A percentile compares a stretch with the other conserved stretches of the same genome.
These are phyloP conservation scores for Scheffersomyces insectosa DNA, from an alignment of 1,139 yeast species.

Conservation along the genomic window DNA sequence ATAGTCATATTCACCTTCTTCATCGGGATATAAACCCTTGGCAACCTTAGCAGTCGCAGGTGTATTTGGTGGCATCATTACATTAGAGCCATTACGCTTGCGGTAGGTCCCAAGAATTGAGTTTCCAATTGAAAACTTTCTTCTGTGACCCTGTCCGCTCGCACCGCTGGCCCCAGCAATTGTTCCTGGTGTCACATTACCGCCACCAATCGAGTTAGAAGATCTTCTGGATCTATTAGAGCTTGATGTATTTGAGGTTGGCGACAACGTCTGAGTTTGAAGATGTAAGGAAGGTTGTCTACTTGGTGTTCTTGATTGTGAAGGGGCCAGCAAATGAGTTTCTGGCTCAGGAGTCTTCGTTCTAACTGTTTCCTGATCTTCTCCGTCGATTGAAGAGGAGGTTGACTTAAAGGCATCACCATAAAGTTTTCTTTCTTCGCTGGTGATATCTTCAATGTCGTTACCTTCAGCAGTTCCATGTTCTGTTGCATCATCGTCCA, in stretches of 20 bases:
- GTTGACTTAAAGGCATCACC: slow-evolving; percentile 47
- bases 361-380: slow-evolving; percentile 16
- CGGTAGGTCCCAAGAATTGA: slow-evolving; percentile 46
- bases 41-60: slow-evolving; percentile 50
- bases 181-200: slow-evolving; percentile 2
- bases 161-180: too few species aligned
- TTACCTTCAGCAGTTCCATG: neutral
- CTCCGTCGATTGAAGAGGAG: slow-evolving; percentile 30
- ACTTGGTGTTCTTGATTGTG: slow-evolving; percentile 28
- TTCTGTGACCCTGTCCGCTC: slow-evolving; percentile 40
- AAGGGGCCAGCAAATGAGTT: too few species aligned
- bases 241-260: slow-evolving; percentile 23
- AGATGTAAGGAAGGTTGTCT: slow-evolving; percentile 43
- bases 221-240: slow-evolving; percentile 34
- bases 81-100: slow-evolving; percentile 48
- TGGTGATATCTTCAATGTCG: slow-evolving; percentile 29
- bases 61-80: slow-evolving; percentile 48
- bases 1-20: slow-evolving; percentile 34
- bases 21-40: slow-evolving; percentile 39
- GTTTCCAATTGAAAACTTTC: slow-evolving; percentile 66
- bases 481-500: slow-evolving; percentile 10
- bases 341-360: slow-evolving; percentile 30
- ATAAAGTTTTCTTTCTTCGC: slow-evolving; percentile 39
- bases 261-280: slow-evolving; percentile 28
- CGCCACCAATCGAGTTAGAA: slow-evolving; percentile 26